Percentiles rank a stretch among this genome's conserved stretches.
Conservation (phyloP, 2,329 filamentous ascomycete species). For the Aureobasidium pullulans region DNA sequence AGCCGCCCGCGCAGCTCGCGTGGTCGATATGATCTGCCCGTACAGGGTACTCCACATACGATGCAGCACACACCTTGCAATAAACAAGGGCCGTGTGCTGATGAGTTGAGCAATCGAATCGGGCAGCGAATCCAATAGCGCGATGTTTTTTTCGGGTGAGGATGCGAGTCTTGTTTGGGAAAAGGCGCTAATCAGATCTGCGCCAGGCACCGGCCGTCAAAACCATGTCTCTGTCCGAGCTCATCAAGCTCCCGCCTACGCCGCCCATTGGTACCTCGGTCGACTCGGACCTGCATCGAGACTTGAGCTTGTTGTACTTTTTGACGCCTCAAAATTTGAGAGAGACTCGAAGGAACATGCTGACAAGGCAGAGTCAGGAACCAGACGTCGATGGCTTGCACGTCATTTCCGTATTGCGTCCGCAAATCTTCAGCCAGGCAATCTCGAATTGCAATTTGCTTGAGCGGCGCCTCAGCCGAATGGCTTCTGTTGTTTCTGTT, state of each 20-base stretch:
- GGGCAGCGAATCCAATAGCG: conserved; percentile 4
- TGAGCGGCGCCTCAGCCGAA: not conserved
- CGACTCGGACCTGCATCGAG: conserved; percentile 10
- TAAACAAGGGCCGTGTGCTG: not conserved
- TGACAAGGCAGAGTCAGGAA: not conserved
- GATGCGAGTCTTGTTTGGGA: not conserved
- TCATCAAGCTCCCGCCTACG: not conserved
- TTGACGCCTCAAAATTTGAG: not conserved
- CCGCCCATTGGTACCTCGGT: not conserved
- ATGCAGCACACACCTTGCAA: not conserved
- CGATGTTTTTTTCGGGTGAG: conserved; percentile 9
- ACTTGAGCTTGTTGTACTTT: conserved; percentile 8
- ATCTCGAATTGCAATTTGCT: conserved; percentile 5
- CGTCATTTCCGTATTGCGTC: conserved; percentile 8
- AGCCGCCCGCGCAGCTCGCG: conserved; percentile 4
- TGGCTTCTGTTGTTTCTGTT: conserved; percentile 2
- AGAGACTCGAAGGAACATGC: not conserved
- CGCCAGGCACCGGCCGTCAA: conserved; percentile 9
- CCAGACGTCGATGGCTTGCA: conserved; percentile 4
- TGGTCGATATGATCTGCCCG: conserved; percentile 3
- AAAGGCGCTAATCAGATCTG: not conserved
- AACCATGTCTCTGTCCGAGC: not conserved
- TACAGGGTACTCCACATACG: not conserved
- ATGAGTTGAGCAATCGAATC: conserved; percentile 5
- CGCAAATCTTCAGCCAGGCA: conserved; percentile 3